Conservation (phyloP, 345 rosid genomes). For the Eucalyptus lansdowneana region DNA sequence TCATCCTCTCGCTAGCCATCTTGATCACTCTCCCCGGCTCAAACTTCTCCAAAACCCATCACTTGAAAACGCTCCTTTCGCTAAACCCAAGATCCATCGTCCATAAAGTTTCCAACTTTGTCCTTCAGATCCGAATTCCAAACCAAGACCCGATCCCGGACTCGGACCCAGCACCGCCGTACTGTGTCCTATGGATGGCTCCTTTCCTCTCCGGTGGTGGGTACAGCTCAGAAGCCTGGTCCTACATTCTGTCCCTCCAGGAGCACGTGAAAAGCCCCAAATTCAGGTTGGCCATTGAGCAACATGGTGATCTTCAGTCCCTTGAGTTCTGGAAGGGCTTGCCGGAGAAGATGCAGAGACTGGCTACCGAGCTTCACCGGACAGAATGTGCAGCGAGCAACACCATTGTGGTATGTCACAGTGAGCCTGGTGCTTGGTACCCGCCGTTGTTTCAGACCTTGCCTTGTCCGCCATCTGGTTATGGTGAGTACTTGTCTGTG, state of each 20-base stretch:
- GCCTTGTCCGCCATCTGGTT: constrained; percentile 73
- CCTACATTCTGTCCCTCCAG: constrained; percentile 49
- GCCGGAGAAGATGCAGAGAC: constrained; percentile 20
- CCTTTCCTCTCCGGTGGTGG: constrained; percentile 94
- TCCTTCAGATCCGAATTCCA: not conserved
- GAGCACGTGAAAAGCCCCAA: constrained; percentile 16
- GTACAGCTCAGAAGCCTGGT: constrained; percentile 89
- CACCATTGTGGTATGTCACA: constrained; percentile 75
- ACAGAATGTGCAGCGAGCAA: constrained; percentile 38
- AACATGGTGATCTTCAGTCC: constrained; percentile 69
- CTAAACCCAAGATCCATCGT: constrained; percentile 11
- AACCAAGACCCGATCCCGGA: not conserved
- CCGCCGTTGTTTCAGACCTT: constrained; percentile 72
- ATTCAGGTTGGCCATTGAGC: constrained; percentile 51
- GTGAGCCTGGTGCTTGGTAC: constrained; percentile 95
- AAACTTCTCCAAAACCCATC: constrained; percentile 15
- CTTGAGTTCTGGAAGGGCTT: constrained; percentile 64
- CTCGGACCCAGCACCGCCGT: constrained; percentile 5
- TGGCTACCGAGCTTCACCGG: constrained; percentile 36
- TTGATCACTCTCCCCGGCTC: constrained; percentile 10
- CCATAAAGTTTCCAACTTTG: constrained; percentile 5
- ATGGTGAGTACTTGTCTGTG: constrained; percentile 26
- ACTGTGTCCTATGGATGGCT: constrained; percentile 88
- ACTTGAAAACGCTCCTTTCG: constrained; percentile 19
- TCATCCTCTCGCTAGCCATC: constrained; percentile 34